Base-by-base conservation (phyloP, 2,329 filamentous ascomycete genomes). In the Arthroderma sp. region DNA sequence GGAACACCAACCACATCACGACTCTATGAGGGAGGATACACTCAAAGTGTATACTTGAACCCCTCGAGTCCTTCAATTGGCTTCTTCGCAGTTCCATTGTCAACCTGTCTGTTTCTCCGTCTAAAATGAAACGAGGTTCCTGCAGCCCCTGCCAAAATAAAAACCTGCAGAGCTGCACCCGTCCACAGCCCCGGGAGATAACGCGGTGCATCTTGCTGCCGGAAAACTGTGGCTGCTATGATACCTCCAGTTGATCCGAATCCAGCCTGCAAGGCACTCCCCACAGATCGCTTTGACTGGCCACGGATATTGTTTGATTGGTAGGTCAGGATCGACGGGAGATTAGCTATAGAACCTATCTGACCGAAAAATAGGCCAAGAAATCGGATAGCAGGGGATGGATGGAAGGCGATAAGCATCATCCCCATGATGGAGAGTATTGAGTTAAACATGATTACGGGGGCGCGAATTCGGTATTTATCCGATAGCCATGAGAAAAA, bases 241-340 rank as follows among this genome's bases (percentile, higher is more conserved):
- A 87, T 87, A 29, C 83, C 83, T 28, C 83, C 83, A 11, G 87
- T 66, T 2, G 80, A 82, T 4, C 83, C 82, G 39, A 82, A 78
- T 1, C 80, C 80, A 4, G 88, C 81, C 4, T 86, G 72, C 0
- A 79, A 80, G 3, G 83, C 81, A 46, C 76, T 82, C 59, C 77
- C 80, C 53, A 88, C 79, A 1, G 83, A 82, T 37, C 83, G 76
- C 69, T 87, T 88, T 80, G 83, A 87, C 66, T 87, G 82, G 75
- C 56, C 88, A 8, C 56, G 53, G 40, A 59, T 58, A 41, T 63
- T 60, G 46, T 61, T 63, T 8, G 58, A 53, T 49, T 60, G 40
- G 39, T 59, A 61, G 4, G 60, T 56, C 44, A 62, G 56, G 6
- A 54, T 50, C 1, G 57, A 54, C 3, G 58, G 60, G 1, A 61